A percentile compares a stretch with the other conserved stretches of the same genome.
These are phyloP conservation scores for Pichia membranifaciens DNA, from an alignment of 805 yeast species.

Conservation along the genomic window DNA sequence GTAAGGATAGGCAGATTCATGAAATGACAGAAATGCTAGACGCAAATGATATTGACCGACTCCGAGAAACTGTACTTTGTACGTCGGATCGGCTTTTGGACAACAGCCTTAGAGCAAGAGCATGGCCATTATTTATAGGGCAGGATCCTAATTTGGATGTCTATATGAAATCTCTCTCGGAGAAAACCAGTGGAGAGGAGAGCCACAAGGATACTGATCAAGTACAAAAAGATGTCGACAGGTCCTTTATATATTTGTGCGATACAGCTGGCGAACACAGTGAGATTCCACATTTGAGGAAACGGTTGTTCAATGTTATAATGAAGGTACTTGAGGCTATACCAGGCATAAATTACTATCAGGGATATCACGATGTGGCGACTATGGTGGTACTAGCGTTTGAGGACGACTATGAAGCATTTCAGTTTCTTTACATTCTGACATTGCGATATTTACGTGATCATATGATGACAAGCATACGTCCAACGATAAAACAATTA, in stretches of 20 bases:
- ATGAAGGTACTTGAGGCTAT: constrained; percentile 50
- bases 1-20: background rate
- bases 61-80: constrained; percentile 31
- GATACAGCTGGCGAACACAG: constrained; percentile 11
- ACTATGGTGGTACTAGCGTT: constrained; percentile 57
- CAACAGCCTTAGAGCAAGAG: constrained; percentile 34
- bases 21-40: constrained; percentile 22
- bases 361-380: constrained; percentile 89
- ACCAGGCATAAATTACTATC: constrained; percentile 71
- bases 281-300: constrained; percentile 31
- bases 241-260: constrained; percentile 53
- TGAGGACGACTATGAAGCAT: constrained; percentile 31
- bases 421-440: constrained; percentile 45
- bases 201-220: constrained; percentile 71
- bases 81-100: constrained; percentile 44
- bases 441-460: constrained; percentile 68
- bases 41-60: constrained; percentile 25
- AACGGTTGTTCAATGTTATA: constrained; percentile 39
- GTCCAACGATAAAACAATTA: constrained; percentile 61
- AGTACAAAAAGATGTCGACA: constrained; percentile 66
- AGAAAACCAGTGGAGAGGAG: constrained; percentile 2
- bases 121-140: constrained; percentile 47
- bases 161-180: constrained; percentile 18
- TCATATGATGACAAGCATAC: constrained; percentile 70
- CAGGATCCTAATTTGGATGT: constrained; percentile 3